Base-by-base conservation (phyloP, 805 yeast genomes). In the Metschnikowia picachoensis region DNA sequence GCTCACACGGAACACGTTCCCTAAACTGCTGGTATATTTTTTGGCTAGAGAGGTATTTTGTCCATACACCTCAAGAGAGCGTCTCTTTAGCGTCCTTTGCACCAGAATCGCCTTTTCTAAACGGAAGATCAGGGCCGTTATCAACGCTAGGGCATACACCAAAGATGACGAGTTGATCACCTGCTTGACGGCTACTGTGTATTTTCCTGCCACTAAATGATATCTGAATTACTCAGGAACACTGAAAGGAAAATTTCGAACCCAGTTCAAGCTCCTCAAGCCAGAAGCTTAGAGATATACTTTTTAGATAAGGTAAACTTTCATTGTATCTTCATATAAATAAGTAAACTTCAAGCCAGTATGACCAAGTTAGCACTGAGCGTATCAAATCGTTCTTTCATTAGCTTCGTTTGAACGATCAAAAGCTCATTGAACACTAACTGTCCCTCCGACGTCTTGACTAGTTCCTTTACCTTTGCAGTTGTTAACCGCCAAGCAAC, bases 81-180 rank as follows among this genome's bases (percentile, higher is more conserved):
- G n/a, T n/a, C n/a, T n/a, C n/a, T n/a, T n/a, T n/a, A n/a, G n/a
- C n/a, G n/a, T n/a, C n/a, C n/a, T n/a, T n/a, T n/a, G n/a, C n/a
- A n/a, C n/a, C n/a, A n/a, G n/a, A n/a, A n/a, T n/a, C n/a, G n/a
- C n/a, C n/a, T n/a, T n/a, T n/a, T n/a, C n/a, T n/a, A n/a, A n/a
- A n/a, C n/a, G n/a, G n/a, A n/a, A n/a, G n/a, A n/a, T n/a, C n/a
- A n/a, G n/a, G n/a, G n/a, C n/a, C 70, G 71, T 79, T 29, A 95
- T 92, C 27, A 72, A 76, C 43, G 98, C 97, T 15, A 81, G 92
- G 60, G 99, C 98, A 3, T 94, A 79, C 72, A 89, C 95, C 35
- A 80, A 72, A 35, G 88, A 86, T 44, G 97, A 89, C 59, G 84
- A 78, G 33, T 77, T 86, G 52, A 81, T 94, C 52, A 81, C 96